phyloP scores from a whole-genome alignment of 108 stramenopile genomes.

The Heterococcus sp. region DNA sequence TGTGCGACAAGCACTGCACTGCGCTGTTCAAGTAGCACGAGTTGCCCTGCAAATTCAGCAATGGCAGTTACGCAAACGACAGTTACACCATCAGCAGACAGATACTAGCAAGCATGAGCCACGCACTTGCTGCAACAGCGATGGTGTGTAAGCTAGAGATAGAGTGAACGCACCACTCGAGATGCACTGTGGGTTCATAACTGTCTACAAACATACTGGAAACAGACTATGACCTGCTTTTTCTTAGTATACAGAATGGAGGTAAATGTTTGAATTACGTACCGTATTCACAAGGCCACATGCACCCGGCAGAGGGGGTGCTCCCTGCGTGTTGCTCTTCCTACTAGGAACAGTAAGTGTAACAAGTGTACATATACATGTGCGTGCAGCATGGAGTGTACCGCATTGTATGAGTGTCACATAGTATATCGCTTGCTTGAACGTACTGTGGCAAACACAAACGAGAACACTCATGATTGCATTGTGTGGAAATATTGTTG shows the following conservation, averaged over 20 bases:
- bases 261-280: not conserved
- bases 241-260: not conserved
- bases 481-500: too few species aligned
- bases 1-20: conserved; percentile 84
- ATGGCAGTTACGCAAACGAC: not conserved
- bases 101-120: not conserved
- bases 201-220: not conserved
- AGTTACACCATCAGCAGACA: not conserved
- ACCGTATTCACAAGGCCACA: conserved; percentile 42
- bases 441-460: too few species aligned
- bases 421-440: too few species aligned
- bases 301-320: conserved; percentile 34
- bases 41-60: conserved; percentile 55
- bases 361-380: not conserved
- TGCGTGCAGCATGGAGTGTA: not conserved
- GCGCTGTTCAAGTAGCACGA: conserved; percentile 92
- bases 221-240: not conserved
- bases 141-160: conserved; percentile 92
- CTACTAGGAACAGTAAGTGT: not conserved
- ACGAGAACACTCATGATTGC: too few species aligned
- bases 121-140: conserved; percentile 35
- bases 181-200: not conserved
- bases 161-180: not conserved
- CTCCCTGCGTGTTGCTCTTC: not conserved
- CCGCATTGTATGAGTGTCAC: too few species aligned